Evolutionary conservation across 306 rosid genomes (phyloP).

Genomic region (Vigna hirtella): DNA sequence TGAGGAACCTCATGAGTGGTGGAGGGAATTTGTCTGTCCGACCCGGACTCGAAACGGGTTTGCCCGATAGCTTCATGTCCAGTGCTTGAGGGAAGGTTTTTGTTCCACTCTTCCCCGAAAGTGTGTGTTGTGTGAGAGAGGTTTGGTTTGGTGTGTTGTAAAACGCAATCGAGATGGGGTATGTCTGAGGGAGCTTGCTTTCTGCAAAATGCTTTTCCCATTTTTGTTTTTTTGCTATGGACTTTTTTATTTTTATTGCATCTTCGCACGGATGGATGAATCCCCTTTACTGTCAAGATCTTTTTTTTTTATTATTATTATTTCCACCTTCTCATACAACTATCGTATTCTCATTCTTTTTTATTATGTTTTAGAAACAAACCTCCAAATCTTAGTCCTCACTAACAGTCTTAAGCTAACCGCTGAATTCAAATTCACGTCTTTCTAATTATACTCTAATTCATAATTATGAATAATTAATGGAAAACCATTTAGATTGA

Average conservation of each 20-base stretch:
- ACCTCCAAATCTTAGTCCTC: too few species aligned
- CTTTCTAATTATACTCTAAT: too few species aligned
- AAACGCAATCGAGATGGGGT: constrained; percentile 18
- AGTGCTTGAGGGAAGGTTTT: not conserved
- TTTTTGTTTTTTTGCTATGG: constrained; percentile 36
- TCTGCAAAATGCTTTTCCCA: constrained; percentile 38
- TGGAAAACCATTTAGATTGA: too few species aligned
- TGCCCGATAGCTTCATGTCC: constrained; percentile 67
- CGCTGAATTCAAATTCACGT: too few species aligned
- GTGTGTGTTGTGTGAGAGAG: not conserved
- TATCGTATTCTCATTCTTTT: too few species aligned
- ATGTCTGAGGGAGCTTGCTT: constrained; percentile 24
- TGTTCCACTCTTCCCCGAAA: not conserved
- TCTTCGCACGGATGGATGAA: constrained; percentile 74
- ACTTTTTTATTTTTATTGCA: constrained; percentile 36
- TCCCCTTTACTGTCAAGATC: constrained; percentile 43
- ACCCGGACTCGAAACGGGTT: constrained; percentile 84
- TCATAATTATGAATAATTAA: too few species aligned
- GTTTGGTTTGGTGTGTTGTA: constrained; percentile 36
- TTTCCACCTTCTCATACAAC: constrained; percentile 32
- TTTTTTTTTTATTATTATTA: not conserved
- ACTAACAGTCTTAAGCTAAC: too few species aligned
- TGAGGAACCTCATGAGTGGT: constrained; percentile 87
- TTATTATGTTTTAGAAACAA: too few species aligned
- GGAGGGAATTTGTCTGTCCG: constrained; percentile 90